Base-by-base conservation (phyloP, 441 rosid species). In the Jatropha podagrica region DNA sequence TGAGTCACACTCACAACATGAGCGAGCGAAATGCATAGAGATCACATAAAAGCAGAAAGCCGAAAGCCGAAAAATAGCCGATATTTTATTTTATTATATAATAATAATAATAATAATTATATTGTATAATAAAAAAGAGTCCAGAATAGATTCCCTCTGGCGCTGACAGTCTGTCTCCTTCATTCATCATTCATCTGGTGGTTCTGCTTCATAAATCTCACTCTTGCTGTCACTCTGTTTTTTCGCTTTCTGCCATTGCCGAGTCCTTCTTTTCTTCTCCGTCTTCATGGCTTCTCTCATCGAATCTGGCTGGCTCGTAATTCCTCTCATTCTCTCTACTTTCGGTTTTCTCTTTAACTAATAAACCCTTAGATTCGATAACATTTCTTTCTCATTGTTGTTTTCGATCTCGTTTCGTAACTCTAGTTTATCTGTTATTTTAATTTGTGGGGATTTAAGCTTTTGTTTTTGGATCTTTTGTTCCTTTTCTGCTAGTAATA, bases 261-360 rank as follows among this genome's bases (percentile, higher is more conserved):
- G 48, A 38, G 0, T 52, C 4, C 48, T 7, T 5, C 38, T 58
- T 48, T 38, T 11, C 54, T 67, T 51, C 63, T 51, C 69, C 44
- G 15, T 40, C 49, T 72, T 60, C 46, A 89, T 89, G 93, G 89
- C 89, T 77, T 86, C 87, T 81, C 42, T 87, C 78, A 70, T 93
- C 77, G 92, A 93, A 79, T 89, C 96, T 66, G 86, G 89, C 73
- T 95, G 99, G 99, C 96, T 77, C 97, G 99, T 95, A 90, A 65
- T 56, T 65, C 23, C 23, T 23, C 23, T 23, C 23, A 23, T 32
- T 37, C 17, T 20, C 32, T 14, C 23, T 69, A 65, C 26, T 42
- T 3, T 65, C 62, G 40, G 69, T 52, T 32, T 42, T 3, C 59
- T 62, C 40, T 72, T 52, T 32, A 37, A 63, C 23, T 68, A 70